Base-by-base conservation (phyloP, 805 yeast species). In the Saccharomycopsis oosterbeekiorum region DNA sequence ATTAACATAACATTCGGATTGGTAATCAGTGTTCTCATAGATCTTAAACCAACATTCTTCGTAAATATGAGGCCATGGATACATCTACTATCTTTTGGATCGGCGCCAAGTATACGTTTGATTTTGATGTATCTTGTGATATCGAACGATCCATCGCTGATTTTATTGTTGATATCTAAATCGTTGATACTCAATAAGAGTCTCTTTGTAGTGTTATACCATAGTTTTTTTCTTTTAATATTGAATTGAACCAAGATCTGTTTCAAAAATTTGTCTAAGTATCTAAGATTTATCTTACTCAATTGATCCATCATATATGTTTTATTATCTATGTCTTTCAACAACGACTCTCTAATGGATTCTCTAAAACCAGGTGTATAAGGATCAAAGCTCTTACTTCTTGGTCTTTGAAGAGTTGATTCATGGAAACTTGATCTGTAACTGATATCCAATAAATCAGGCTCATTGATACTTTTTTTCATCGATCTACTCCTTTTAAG, bases 51-150 rank as follows among this genome's bases (percentile, higher is more conserved):
- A 54, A 92, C 75, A 17, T 85, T 83, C 66, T 91, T 90, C 0
- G 97, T 87, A 71, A 92, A 90, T 2, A 89, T 86, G 4, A 89
- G 73, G 0, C 99, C 99, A 68, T 87, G 84, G 2, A 93, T 71
- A 37, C 82, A 79, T 34, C 74, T 74, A 0, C 93, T 83, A 53
- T 87, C 84, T 4, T 76, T 74, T 1, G 85, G 80, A 1, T 70
- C 62, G 0, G 96, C 94, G 1, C 99, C 98, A 0, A 85, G 78
- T 9, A 93, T 82, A 62, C 90, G 79, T 69, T 94, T 96, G 55
- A 94, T 78, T 69, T 96, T 94, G 53, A 94, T 83, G 71, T 89
- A 93, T 66, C 87, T 92, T n/a, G 93, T 80, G 57, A 92, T 84
- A 70, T 94, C 97, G 63, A 91, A 78, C 2, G 86, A 85, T 15